Base-by-base conservation (phyloP, 495 filamentous ascomycete genomes). In the Daldinia vernicosa region DNA sequence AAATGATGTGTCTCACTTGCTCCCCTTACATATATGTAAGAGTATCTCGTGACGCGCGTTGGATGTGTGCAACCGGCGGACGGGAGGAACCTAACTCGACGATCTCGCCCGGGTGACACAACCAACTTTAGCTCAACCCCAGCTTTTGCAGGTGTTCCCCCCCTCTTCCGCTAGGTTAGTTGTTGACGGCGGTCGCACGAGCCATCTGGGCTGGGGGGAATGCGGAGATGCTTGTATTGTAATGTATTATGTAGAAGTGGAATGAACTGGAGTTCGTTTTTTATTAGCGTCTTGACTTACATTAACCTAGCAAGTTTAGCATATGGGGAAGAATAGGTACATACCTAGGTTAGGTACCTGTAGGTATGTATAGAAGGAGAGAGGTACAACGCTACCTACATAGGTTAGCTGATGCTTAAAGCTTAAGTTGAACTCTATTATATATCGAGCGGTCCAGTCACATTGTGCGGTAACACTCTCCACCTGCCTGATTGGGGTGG, bases 401-500 rank as follows among this genome's bases (percentile, higher is more conserved):
- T n/a, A 35, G 50, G 57, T 47, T 51, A 63, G 53, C n/a, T 37
- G 7, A 32, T 60, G 40, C 30, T 59, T 53, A 54, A 47, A 55
- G 40, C 30, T 59, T 53, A 54, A 47, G 60, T 56, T 39, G 0
- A 12, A 33, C 17, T 56, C 53, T 24, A 54, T n/a, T 24, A 55
- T 28, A 56, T 56, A 30, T 33, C 8, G 11, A 19, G 24, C 12
- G 15, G 45, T 17, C 71, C 66, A 74, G 67, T 74, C 45, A 74
- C 26, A 60, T 61, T 33, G 40, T 63, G 15, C 47, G 53, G 35
- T 59, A 22, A n/a, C 33, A 14, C 27, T 60, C 67, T 67, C 67
- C 67, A 74, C 71, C 71, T 74, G 71, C 67, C 67, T 37, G 14
- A 70, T 74, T 27, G 58, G 67, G 71, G 15, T 33, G 32, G 2